Base-by-base conservation (phyloP, 2,329 filamentous ascomycete species). In the Fusarium sp. region DNA sequence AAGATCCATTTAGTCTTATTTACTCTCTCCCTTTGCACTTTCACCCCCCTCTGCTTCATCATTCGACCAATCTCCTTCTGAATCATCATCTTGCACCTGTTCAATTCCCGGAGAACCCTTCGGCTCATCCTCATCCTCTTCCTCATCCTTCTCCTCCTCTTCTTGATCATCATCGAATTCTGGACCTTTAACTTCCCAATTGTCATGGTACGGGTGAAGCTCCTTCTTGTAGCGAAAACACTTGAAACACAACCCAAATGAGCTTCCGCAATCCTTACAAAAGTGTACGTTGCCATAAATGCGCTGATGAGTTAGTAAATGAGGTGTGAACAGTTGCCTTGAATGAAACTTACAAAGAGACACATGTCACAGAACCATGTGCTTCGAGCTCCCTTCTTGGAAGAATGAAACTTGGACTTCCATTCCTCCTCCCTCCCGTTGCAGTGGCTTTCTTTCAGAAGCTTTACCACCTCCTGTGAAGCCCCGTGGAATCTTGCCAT, bases 51-150 rank as follows among this genome's bases (percentile, higher is more conserved):
- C 49, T 2, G 17, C 33, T 38, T 53, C 49, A 13, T 53, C 49
- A 12, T 53, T 40, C 7, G 49, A 53, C 49, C 49, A 53, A 5
- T 53, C 49, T 9, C 49, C 49, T 5, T 53, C 35, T 1, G 49
- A 53, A 17, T 53, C 49, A 12, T 53, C 49, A 17, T 53, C 49
- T 18, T 53, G 33, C 2, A 53, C 49, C 13, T 53, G 49, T 6
- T 53, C 33, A 13, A 53, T 53, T 1, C 35, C 49, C 2, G 49
- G 49, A 0, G 49, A 53, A 17, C 33, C 6, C 35, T 41, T 27
- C 7, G 23, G 49, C 0, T 38, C 12, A 5, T 20, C 18, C 3
- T 40, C 15, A 17, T 30, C 35, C 10, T 53, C 12, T 6, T 20
- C 18, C 3, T 40, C 15, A 17, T 30, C 35, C 10, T 53, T 33